A percentile compares a stretch with the other conserved stretches of the same genome.
phyloP scores from a whole-genome alignment of 495 filamentous ascomycete genomes.

The Mytilinidion resinicola region DNA sequence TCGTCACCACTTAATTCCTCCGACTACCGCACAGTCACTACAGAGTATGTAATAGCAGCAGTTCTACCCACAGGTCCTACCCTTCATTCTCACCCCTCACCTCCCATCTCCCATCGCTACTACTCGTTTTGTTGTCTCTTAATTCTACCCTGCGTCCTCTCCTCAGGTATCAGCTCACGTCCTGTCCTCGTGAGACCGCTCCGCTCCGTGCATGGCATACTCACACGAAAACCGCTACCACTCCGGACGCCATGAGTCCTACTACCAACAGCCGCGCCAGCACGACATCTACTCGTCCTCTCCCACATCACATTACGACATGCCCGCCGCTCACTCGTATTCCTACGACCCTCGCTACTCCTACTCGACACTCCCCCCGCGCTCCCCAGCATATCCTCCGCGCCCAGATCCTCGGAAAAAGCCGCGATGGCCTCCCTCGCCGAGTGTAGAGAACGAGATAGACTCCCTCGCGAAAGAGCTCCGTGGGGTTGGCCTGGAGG shows the following conservation, averaged over 20 bases:
- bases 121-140: not conserved
- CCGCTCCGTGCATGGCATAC: constrained; percentile 23
- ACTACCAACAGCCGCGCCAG: constrained; percentile 12
- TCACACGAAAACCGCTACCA: constrained; percentile 15
- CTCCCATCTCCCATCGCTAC: not conserved
- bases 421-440: constrained; percentile 32
- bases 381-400: constrained; percentile 14
- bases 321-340: constrained; percentile 7
- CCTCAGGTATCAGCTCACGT: not conserved
- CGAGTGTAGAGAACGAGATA: constrained; percentile 35
- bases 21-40: not conserved
- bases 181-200: constrained; percentile 9
- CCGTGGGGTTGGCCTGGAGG: constrained; percentile 9
- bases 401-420: constrained; percentile 12
- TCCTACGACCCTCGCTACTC: constrained; percentile 25
- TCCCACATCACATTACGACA: constrained; percentile 5
- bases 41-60: not conserved
- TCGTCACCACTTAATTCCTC: too few species aligned
- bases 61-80: not conserved
- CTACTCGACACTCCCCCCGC: constrained; percentile 18
- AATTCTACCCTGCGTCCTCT: not conserved
- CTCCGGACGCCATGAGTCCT: constrained; percentile 11
- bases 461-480: constrained; percentile 32
- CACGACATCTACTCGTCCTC: constrained; percentile 7
- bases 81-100: not conserved